phyloP scores from a whole-genome alignment of 2,329 filamentous ascomycete species.

The Xylariaceae sp. region DNA sequence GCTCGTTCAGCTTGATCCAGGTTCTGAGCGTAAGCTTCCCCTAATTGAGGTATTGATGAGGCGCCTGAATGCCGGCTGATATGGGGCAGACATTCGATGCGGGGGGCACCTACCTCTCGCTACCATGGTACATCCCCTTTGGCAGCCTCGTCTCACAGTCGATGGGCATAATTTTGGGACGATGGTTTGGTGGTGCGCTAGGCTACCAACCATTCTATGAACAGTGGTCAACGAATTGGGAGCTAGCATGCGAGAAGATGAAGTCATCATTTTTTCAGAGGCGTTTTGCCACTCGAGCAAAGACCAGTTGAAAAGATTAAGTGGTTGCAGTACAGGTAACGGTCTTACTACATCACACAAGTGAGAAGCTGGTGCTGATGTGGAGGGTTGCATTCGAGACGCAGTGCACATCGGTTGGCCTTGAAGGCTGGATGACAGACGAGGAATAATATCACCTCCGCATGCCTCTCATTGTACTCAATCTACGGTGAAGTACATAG shows the following conservation, averaged over 20 bases:
- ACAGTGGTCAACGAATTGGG: constrained; percentile 8
- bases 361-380: too few species aligned
- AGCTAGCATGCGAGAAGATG: constrained; percentile 7
- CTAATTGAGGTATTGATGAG: too few species aligned
- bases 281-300: neutral
- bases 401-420: too few species aligned
- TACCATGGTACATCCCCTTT: neutral
- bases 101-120: neutral
- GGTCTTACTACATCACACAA: too few species aligned
- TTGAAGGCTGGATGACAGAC: too few species aligned
- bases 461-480: too few species aligned
- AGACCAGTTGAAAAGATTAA: neutral
- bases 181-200: constrained; percentile 5
- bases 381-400: too few species aligned
- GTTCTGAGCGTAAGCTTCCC: constrained; percentile 11
- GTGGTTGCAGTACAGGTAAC: too few species aligned
- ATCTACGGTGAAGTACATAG: too few species aligned
- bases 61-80: too few species aligned
- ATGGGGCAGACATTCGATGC: constrained; percentile 2
- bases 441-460: too few species aligned
- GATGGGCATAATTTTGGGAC: constrained; percentile 1
- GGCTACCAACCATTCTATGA: constrained; percentile 12
- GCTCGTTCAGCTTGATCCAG: constrained; percentile 9
- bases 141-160: neutral
- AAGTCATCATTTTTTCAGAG: constrained; percentile 5